Base-by-base conservation (phyloP, 148 eudicot species). In the Vaccinium darrowii region DNA sequence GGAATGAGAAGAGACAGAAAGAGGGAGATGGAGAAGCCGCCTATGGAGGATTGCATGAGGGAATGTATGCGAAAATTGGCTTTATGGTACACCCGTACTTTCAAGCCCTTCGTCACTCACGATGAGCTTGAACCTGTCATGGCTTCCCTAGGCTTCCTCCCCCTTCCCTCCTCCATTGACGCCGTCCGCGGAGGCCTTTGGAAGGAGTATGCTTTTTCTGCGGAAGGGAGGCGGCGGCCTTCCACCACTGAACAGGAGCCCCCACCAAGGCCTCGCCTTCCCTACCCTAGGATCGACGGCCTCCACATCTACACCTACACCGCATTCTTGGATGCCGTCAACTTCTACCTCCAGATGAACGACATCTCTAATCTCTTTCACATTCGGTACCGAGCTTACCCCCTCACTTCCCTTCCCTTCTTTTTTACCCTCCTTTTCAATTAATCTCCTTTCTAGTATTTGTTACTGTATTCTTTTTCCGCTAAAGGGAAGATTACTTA, bases 121-220 rank as follows among this genome's bases (percentile, higher is more conserved):
- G 91, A 93, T 16, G 96, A 93, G 58, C 93, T 93, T 9, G 94
- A 90, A 1, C 90, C 90, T 18, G 87, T 91, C 16, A 83, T 93
- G 91, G 82, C 89, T 47, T 87, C 84, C 3, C 82, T 91, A 27
- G 93, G 96, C 6, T 93, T 93, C 83, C 60, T 88, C 25, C 33
- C 80, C 15, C 74, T n/a, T 9, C 82, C 82, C 53, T 60, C 52
- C 10, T 21, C 8, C 60, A 1, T 9, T 47, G 36, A 11, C 65
- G 39, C 43, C 43, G 6, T 57, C 60, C 27, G 11, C 12, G 54
- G 58, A 47, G 30, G 51, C 27, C 33, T 3, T 2, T 91, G 92
- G 92, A 91, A 76, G 74, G 93, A 93, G 80, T 93, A 92, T 71
- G 16, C 36, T 0, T 91, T 88, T 79, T 53, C 85, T 7, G 86